Evolutionary conservation across 345 rosid genomes (phyloP), one percentile per base, ranked within the genome.

Genomic region (Heritiera fomes): DNA sequence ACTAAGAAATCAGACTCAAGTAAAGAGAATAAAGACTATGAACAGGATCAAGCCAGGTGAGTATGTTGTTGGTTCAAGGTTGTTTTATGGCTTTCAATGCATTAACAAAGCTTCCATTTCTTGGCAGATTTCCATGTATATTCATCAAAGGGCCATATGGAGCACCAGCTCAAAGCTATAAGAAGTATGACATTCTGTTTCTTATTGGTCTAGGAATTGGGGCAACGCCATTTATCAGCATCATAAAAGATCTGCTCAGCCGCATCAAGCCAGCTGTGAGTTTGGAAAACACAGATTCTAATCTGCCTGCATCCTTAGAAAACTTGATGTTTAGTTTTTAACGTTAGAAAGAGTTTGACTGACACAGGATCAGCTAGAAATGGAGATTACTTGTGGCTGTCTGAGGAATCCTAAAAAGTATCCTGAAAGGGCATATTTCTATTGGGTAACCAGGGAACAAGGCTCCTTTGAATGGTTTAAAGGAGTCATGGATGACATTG

Each of bases 391-490:
- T 17, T n/a, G 72, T 41, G 20, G 30, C 30, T 18, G 18, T 28
- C 2, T 28, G 40, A 49, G 30, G 74, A 14, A 3, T 70, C 41
- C 20, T 49, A 82, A 79, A 73, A 90, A 84, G 80, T 86, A 83
- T 75, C 97, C 99, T 1, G 94, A 88, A 79, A 89, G 99, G 85
- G 99, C 99, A 4, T 94, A 96, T 68, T 96, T 96, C 68, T 94
- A 92, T 76, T 96, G 99, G 99, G 98, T 94, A 4, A 96, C 99
- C 23, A 90, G 97, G 81, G 99, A 96, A 82, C 99, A 96, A 86
- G 85, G 89, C 73, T 96, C 98, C 14, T 96, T 94, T 69, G 99
- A 96, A 72, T 96, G 99, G 99, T 96, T 96, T 71, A 96, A 94
- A 82, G 99, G 99, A 77, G 99, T 96, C 70, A 94, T 96, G 99